Evolutionary conservation across 805 yeast genomes (phyloP).

Genomic region (Myxozyma geophila): DNA sequence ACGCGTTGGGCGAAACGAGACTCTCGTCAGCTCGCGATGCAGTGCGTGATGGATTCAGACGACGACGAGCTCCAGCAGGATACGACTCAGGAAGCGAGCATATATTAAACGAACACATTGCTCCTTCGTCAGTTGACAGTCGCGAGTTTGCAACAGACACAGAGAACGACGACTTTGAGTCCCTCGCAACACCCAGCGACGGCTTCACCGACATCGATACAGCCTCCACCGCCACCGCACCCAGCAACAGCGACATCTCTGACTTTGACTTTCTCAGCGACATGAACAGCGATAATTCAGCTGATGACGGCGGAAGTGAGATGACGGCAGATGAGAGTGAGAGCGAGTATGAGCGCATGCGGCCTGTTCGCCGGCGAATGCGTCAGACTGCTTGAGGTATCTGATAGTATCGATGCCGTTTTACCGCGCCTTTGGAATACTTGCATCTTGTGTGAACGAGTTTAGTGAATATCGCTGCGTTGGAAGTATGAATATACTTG

Average conservation of each 20-base stretch:
- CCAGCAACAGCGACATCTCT: neutral
- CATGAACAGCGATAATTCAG: conserved; percentile 1
- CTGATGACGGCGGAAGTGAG: conserved; percentile 4
- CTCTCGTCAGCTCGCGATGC: conserved; percentile 9
- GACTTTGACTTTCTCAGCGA: conserved; percentile 14
- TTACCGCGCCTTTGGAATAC: too few relatives aligned
- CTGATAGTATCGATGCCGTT: too few relatives aligned
- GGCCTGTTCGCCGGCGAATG: neutral
- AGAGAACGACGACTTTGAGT: neutral
- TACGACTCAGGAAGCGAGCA: conserved; percentile 7
- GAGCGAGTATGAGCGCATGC: neutral
- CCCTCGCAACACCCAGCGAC: neutral
- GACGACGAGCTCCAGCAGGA: neutral
- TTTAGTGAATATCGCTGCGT: too few relatives aligned
- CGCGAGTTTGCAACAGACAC: neutral
- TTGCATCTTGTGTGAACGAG: too few relatives aligned
- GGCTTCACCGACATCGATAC: neutral
- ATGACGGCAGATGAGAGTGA: neutral
- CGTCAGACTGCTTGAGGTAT: neutral
- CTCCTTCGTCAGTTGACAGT: neutral
- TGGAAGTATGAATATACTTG: too few relatives aligned
- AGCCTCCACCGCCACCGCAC: neutral
- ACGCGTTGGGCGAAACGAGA: neutral
- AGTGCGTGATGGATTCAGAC: conserved; percentile 4
- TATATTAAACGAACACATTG: neutral